Percentiles rank a stretch among this genome's conserved stretches.
These are phyloP conservation scores for Euphorbia peplus DNA, from an alignment of 345 rosid species.

Conservation along the genomic window DNA sequence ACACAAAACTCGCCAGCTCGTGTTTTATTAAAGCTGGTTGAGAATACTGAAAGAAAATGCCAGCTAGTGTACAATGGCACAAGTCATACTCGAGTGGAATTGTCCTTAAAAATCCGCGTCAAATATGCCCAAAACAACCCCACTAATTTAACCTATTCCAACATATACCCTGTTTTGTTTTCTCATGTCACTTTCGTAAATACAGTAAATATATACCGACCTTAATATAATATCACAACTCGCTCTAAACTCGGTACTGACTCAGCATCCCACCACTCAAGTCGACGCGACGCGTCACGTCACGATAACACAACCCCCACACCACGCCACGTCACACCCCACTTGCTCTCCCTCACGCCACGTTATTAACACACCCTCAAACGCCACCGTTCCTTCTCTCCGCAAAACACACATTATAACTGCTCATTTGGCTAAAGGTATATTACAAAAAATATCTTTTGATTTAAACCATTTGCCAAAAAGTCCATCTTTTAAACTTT, in stretches of 20 bases:
- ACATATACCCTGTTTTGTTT: not conserved
- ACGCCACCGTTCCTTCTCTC: not conserved
- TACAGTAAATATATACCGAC: not conserved
- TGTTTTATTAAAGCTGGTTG: too few species aligned
- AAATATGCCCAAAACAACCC: not conserved
- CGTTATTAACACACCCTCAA: not conserved
- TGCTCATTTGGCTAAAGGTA: not conserved
- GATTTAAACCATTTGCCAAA: too few species aligned
- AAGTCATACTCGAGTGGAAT: not conserved
- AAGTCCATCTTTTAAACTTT: too few species aligned
- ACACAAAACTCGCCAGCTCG: too few species aligned
- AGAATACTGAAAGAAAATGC: conserved; percentile 1
- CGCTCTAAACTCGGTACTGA: not conserved
- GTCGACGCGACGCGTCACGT: conserved; percentile 12
- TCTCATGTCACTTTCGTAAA: not conserved
- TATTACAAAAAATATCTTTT: too few species aligned
- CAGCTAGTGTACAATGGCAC: not conserved
- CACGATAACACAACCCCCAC: conserved; percentile 2
- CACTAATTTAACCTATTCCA: not conserved
- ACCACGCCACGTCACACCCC: conserved; percentile 8
- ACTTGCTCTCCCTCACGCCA: not conserved
- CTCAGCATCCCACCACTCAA: not conserved
- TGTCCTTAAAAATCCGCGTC: not conserved
- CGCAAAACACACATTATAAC: not conserved
- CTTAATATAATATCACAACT: not conserved